A percentile compares a stretch with the other conserved stretches of the same genome.
Conservation (phyloP, 148 eudicot genomes). For the Rhododendron ferrugineum region DNA sequence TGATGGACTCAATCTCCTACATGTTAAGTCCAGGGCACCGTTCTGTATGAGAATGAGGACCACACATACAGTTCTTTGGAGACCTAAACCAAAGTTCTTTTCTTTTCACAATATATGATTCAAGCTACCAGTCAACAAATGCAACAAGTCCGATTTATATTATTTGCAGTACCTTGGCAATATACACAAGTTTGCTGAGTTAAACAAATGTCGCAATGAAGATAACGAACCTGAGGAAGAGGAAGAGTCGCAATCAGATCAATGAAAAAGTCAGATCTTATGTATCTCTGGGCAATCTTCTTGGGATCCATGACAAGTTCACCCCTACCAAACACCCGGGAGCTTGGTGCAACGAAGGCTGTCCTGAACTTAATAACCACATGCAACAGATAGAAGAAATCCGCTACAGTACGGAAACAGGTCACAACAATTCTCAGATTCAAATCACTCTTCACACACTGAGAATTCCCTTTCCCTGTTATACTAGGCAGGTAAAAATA, state of each 20-base stretch:
- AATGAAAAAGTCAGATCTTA: conserved; percentile 68
- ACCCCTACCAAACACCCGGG: conserved; percentile 95
- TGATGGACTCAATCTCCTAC: neutral
- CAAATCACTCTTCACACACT: conserved; percentile 67
- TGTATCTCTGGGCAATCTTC: conserved; percentile 75
- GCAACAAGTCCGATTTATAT: neutral
- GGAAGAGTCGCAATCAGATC: conserved; percentile 96
- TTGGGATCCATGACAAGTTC: conserved; percentile 98
- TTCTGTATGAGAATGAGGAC: neutral
- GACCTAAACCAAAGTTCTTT: conserved; percentile 1
- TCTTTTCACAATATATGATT: neutral
- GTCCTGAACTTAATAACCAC: conserved; percentile 84
- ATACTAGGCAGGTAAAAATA: conserved; percentile 77
- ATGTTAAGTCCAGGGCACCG: neutral
- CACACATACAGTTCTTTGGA: neutral
- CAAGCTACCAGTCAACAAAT: neutral
- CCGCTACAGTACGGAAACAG: conserved; percentile 71
- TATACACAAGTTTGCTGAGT: neutral
- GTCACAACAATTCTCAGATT: conserved; percentile 74
- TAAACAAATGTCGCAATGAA: neutral
- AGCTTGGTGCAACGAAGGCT: conserved; percentile 93
- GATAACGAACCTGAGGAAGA: conserved; percentile 76
- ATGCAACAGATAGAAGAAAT: conserved; percentile 77
- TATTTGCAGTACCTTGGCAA: neutral
- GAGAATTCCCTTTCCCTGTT: conserved; percentile 38